Percentiles rank a stretch among this genome's conserved stretches.
Evolutionary conservation across 768 basidiomycete genomes (phyloP).

Genomic region (Mycena capillaripes): DNA sequence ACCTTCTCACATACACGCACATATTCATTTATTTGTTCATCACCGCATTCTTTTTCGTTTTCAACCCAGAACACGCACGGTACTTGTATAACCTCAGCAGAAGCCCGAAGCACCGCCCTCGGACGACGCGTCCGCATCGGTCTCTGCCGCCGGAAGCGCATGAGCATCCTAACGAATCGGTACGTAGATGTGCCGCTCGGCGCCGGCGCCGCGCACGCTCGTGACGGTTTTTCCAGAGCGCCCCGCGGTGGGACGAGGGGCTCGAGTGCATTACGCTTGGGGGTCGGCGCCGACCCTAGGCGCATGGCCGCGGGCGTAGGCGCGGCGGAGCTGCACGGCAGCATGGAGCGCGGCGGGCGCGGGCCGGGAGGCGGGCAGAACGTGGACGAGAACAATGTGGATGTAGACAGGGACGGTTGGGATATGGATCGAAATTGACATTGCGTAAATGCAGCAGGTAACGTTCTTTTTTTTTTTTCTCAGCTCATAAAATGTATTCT

Average conservation of each 20-base stretch:
- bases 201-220: conserved; percentile 43
- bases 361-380: conserved; percentile 3
- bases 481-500: no score
- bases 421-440: conserved; percentile 31
- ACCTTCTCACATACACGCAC: neutral
- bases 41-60: neutral
- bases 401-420: conserved; percentile 27
- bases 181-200: conserved; percentile 59
- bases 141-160: conserved; percentile 60
- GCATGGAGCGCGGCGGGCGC: conserved; percentile 20
- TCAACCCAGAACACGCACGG: conserved; percentile 69
- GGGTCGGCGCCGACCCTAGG: no score
- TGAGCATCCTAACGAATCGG: conserved; percentile 78
- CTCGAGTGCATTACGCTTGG: conserved; percentile 3
- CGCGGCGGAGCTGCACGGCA: conserved; percentile 5
- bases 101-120: conserved; percentile 58
- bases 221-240: conserved; percentile 72
- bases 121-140: conserved; percentile 41
- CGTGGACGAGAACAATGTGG: conserved; percentile 17
- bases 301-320: no score
- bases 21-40: neutral
- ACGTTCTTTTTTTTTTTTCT: no score
- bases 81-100: conserved; percentile 72
- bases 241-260: conserved; percentile 28
- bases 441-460: no score